Evolutionary conservation across 805 yeast species (phyloP).

Genomic region (Wickerhamomyces chambardii): DNA sequence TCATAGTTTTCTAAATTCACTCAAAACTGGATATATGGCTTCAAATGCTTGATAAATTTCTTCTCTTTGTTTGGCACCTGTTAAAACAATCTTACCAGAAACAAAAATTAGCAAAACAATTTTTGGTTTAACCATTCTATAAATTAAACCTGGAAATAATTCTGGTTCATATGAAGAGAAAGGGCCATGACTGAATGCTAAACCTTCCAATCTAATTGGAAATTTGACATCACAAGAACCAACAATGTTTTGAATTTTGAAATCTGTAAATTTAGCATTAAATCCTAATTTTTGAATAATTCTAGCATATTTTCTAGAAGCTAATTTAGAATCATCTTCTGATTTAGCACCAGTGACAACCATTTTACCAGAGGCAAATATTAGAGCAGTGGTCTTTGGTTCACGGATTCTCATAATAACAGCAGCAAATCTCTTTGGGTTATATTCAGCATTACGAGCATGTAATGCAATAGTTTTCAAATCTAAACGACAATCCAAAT

Average conservation of each 20-base stretch:
- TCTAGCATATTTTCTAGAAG: constrained; percentile 96
- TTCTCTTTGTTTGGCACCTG: constrained; percentile 98
- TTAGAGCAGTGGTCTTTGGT: constrained; percentile 96
- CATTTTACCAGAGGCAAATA: constrained; percentile 98
- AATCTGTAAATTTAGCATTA: constrained; percentile 95
- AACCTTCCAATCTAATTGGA: constrained; percentile 94
- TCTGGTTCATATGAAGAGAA: constrained; percentile 99
- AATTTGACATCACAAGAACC: constrained; percentile 98
- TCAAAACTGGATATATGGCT: constrained; percentile 95
- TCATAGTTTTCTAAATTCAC: constrained; percentile 82
- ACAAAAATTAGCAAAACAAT: constrained; percentile 94
- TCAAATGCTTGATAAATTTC: constrained; percentile 98
- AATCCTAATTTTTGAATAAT: constrained; percentile 97
- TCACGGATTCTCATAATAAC: constrained; percentile 99
- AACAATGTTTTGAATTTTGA: constrained; percentile 96
- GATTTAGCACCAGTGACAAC: constrained; percentile 99
- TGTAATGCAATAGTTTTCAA: constrained; percentile 95
- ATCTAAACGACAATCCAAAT: constrained; percentile 91
- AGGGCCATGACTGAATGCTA: constrained; percentile 97
- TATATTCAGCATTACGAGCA: constrained; percentile 98
- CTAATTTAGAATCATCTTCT: constrained; percentile 97
- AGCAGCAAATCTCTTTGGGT: constrained; percentile 98
- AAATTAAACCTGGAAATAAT: constrained; percentile 94
- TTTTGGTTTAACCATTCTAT: constrained; percentile 99
- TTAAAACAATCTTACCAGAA: constrained; percentile 92